Evolutionary conservation across 352 stramenopile species (phyloP).

Genomic region (Peronospora belbahrii): DNA sequence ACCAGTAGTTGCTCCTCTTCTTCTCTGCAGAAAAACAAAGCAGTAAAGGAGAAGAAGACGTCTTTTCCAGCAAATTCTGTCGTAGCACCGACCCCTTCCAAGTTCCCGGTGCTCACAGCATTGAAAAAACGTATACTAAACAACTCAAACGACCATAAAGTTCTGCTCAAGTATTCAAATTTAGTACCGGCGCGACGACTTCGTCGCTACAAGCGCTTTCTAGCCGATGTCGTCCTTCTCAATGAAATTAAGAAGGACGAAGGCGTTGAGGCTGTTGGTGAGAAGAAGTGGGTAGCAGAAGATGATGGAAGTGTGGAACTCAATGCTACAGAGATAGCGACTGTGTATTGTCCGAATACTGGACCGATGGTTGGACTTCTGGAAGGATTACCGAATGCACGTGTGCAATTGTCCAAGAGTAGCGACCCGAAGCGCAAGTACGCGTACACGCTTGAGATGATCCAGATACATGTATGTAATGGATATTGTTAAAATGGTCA

Average conservation of each 20-base stretch:
- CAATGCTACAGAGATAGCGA: conserved; percentile 27
- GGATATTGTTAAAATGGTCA: not conserved
- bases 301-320: conserved; percentile 5
- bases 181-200: conserved; percentile 51
- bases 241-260: conserved; percentile 2
- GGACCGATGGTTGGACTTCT: conserved; percentile 74
- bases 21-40: conserved; percentile 9
- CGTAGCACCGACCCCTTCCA: conserved; percentile 3
- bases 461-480: conserved; percentile 62
- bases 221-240: conserved; percentile 67
- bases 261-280: not conserved
- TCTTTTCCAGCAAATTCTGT: not conserved
- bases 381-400: conserved; percentile 45
- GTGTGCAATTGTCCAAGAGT: conserved; percentile 73
- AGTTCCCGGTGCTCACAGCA: conserved; percentile 20
- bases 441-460: conserved; percentile 78
- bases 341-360: conserved; percentile 81
- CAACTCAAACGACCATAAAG: conserved; percentile 9
- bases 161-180: conserved; percentile 47
- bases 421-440: conserved; percentile 76
- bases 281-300: not conserved
- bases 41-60: conserved; percentile 4
- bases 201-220: conserved; percentile 77
- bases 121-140: conserved; percentile 20
- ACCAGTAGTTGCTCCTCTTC: not conserved